A percentile compares a stretch with the other conserved stretches of the same genome.
These are phyloP conservation scores for Pythium dissotocum DNA, from an alignment of 352 stramenopile genomes.

Conservation along the genomic window DNA sequence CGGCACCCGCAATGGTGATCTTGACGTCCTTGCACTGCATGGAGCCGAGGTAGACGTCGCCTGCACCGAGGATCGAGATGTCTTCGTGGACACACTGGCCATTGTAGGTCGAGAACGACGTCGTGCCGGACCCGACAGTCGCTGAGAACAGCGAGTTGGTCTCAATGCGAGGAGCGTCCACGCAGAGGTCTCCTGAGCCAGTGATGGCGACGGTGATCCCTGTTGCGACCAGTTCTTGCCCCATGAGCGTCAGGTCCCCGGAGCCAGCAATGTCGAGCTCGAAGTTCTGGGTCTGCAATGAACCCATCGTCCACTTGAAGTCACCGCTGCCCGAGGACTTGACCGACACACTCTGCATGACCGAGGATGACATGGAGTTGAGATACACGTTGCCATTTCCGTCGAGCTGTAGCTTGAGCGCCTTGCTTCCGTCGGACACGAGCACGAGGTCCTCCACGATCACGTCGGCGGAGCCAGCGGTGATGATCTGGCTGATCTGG, in stretches of 20 bases:
- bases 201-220: slow-evolving; percentile 11
- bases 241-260: slow-evolving; percentile 15
- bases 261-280: slow-evolving; percentile 15
- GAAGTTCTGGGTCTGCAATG: slow-evolving; percentile 12
- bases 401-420: slow-evolving; percentile 9
- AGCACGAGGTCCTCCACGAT: slow-evolving; percentile 27
- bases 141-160: slow-evolving; percentile 10
- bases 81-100: slow-evolving; percentile 15
- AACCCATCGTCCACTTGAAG: slow-evolving; percentile 11
- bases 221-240: background rate
- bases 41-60: slow-evolving; percentile 15
- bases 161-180: slow-evolving; percentile 11
- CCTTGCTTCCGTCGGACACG: background rate
- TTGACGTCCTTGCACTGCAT: slow-evolving; percentile 22
- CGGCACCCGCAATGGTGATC: slow-evolving; percentile 16
- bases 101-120: slow-evolving; percentile 13
- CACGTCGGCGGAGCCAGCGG: slow-evolving; percentile 16
- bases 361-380: slow-evolving; percentile 2
- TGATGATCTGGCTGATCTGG: slow-evolving; percentile 12
- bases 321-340: slow-evolving; percentile 14
- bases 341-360: background rate
- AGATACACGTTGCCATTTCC: slow-evolving; percentile 27
- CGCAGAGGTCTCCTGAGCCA: slow-evolving; percentile 24
- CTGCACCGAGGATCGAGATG: slow-evolving; percentile 16
- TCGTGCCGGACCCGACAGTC: slow-evolving; percentile 14